phyloP scores from a whole-genome alignment of 768 basidiomycete genomes.

The Porpolomopsis calyptriformis region DNA sequence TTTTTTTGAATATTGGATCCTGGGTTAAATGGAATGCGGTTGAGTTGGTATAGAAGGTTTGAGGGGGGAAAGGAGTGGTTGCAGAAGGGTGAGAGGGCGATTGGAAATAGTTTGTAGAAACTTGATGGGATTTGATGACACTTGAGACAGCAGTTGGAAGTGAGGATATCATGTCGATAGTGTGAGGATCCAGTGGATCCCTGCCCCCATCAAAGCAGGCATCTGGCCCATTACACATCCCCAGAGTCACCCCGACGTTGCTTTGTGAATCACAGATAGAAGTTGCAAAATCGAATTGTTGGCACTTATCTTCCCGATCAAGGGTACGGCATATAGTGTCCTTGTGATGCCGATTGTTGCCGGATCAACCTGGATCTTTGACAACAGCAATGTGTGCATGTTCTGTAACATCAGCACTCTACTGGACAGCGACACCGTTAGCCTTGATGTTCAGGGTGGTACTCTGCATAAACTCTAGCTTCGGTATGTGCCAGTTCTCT shows the following conservation, averaged over 20 bases:
- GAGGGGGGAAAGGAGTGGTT: constrained; percentile 7
- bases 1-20: constrained; percentile 11
- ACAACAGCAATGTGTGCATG: constrained; percentile 14
- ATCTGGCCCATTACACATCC: background rate
- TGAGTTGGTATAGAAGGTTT: constrained; percentile 8
- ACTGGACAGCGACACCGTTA: constrained; percentile 16
- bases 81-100: background rate
- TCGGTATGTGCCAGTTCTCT: constrained; percentile 23
- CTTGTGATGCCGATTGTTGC: constrained; percentile 15
- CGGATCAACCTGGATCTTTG: constrained; percentile 12
- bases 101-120: constrained; percentile 8
- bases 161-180: background rate
- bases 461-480: constrained; percentile 22
- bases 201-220: background rate
- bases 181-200: background rate
- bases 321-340: constrained; percentile 16
- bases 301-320: constrained; percentile 12
- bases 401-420: constrained; percentile 17
- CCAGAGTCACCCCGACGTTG: background rate
- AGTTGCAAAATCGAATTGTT: constrained; percentile 11
- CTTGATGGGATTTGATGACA: background rate
- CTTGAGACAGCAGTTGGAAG: background rate
- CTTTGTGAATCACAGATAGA: background rate
- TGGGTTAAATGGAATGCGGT: constrained; percentile 18
- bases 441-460: constrained; percentile 9